These are phyloP conservation scores for Fusarium sp. DNA, from an alignment of 2,329 filamentous ascomycete genomes.

Conservation along the genomic window DNA sequence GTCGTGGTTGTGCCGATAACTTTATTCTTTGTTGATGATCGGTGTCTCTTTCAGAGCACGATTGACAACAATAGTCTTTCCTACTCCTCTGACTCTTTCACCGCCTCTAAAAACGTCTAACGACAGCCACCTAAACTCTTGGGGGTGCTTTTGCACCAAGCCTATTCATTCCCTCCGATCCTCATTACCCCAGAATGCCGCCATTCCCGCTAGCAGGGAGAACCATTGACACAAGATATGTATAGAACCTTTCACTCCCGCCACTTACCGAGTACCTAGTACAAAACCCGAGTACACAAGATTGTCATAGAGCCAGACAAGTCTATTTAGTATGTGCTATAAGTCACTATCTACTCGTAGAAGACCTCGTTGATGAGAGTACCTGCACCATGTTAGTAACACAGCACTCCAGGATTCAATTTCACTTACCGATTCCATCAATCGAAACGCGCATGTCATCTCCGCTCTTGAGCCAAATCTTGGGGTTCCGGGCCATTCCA, in stretches of 20 bases:
- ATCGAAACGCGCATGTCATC: background rate
- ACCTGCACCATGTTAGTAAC: background rate
- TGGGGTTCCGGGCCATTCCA: background rate
- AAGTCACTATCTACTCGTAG: background rate
- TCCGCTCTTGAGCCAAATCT: background rate
- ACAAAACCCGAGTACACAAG: background rate
- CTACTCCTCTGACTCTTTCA: background rate
- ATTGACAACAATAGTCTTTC: background rate
- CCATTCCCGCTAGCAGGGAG: background rate
- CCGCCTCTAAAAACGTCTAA: background rate
- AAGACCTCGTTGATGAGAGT: background rate
- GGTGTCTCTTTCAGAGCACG: background rate
- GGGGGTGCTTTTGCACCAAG: background rate
- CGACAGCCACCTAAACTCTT: background rate
- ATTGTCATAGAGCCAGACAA: background rate
- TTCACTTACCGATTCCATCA: background rate
- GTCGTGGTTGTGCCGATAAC: background rate
- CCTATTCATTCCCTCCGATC: background rate
- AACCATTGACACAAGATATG: background rate
- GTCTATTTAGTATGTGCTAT: background rate
- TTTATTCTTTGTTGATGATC: background rate
- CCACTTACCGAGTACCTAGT: fast-evolving
- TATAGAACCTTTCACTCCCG: background rate
- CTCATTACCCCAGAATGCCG: background rate
- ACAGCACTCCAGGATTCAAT: background rate